Percentiles rank a stretch among this genome's conserved stretches.
Evolutionary conservation across 805 yeast species (phyloP).

Genomic region (Brettanomyces custersianus): DNA sequence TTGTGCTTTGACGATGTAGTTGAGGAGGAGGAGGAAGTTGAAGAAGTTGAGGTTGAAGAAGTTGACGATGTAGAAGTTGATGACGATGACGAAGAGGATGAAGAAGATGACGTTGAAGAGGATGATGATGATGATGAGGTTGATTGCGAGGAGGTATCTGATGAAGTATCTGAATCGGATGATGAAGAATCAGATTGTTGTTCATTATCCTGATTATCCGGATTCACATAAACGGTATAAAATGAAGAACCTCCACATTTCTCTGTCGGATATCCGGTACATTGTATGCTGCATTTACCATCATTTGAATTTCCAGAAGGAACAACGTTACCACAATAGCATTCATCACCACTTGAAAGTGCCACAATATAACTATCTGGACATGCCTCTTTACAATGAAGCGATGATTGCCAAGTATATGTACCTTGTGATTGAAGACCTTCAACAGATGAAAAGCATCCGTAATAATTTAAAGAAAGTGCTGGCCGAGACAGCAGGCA

Average conservation of each 20-base stretch:
- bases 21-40: constrained; percentile 8
- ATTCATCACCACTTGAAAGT: constrained; percentile 39
- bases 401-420: constrained; percentile 51
- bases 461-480: constrained; percentile 15
- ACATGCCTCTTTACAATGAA: constrained; percentile 52
- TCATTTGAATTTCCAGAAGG: constrained; percentile 24
- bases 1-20: constrained; percentile 9
- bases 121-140: constrained; percentile 11
- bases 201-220: constrained; percentile 6
- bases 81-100: constrained; percentile 12
- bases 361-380: constrained; percentile 29
- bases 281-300: constrained; percentile 35
- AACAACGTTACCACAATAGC: constrained; percentile 56
- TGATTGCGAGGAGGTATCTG: background rate
- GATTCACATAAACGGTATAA: constrained; percentile 37
- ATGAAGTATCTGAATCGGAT: constrained; percentile 2
- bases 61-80: constrained; percentile 10
- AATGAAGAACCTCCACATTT: constrained; percentile 48
- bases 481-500: no score
- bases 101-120: constrained; percentile 12
- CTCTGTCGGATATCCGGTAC: constrained; percentile 55
- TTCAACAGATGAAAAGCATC: constrained; percentile 24
- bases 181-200: constrained; percentile 7
- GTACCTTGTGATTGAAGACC: constrained; percentile 32
- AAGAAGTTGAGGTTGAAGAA: constrained; percentile 9